phyloP scores from a whole-genome alignment of 352 stramenopile species.

The Plasmopara muralis region DNA sequence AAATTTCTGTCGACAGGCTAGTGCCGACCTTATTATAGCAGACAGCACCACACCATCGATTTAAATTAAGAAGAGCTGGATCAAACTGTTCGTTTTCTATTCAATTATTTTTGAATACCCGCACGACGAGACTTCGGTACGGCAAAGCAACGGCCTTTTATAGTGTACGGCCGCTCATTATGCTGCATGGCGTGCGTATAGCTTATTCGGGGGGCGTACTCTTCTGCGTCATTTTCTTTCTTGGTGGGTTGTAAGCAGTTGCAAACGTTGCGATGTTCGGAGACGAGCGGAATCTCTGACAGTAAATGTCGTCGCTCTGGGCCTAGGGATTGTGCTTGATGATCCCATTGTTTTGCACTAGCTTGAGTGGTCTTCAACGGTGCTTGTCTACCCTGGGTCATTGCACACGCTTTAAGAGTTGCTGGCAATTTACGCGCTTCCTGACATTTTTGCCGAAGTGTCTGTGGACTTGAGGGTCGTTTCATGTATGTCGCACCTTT shows the following conservation, averaged over 20 bases:
- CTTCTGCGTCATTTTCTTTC: conserved; percentile 15
- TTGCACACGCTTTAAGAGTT: conserved; percentile 13
- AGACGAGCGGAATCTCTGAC: conserved; percentile 23
- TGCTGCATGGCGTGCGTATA: conserved; percentile 60
- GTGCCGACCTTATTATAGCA: too few relatives aligned
- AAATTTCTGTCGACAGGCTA: too few relatives aligned
- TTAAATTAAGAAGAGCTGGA: too few relatives aligned
- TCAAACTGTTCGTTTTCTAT: too few relatives aligned
- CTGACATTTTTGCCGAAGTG: conserved; percentile 62
- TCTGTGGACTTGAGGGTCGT: conserved; percentile 46
- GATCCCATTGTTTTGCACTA: conserved; percentile 1
- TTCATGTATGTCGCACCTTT: conserved; percentile 54
- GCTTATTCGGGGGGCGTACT: conserved; percentile 33
- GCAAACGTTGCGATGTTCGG: conserved; percentile 8
- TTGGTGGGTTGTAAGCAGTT: conserved; percentile 10
- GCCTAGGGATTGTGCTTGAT: conserved; percentile 4
- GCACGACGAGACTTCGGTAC: not conserved
- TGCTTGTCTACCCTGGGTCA: conserved; percentile 32
- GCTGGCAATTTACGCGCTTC: conserved; percentile 34
- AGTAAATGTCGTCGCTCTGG: conserved; percentile 35
- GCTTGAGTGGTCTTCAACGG: conserved; percentile 11
- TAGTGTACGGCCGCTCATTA: conserved; percentile 43
- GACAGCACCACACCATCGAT: too few relatives aligned
- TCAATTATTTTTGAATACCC: too few relatives aligned
- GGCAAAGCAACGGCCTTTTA: conserved; percentile 33